Evolutionary conservation across 2,329 filamentous ascomycete species (phyloP), one percentile per base, ranked within the genome.

Genomic region (Aspergillus sp.): DNA sequence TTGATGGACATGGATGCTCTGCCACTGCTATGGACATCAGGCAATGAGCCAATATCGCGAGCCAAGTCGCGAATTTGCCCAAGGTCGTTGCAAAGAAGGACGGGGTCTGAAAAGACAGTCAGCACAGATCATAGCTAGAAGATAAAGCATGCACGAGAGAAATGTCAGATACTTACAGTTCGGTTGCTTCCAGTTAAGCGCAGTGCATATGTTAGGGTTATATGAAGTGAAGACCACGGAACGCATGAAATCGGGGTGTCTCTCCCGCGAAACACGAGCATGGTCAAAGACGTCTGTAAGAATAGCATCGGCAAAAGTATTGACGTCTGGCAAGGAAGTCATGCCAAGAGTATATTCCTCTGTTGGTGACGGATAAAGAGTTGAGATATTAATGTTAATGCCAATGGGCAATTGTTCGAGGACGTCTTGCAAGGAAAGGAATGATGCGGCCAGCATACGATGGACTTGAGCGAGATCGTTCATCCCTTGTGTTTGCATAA

Each of bases 151-250:
- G 25, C 25, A 1, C 25, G 33, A 37, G 33, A 37, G 7, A 19
- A 10, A 19, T 37, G 33, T 15, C 37, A 12, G 19, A n/a, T 12
- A 71, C 80, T 71, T 65, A 84, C 82, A 98, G 64, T 97, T 98
- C 2, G 93, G 93, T 68, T 98, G 93, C 69, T 98, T 98, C 93
- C 93, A 98, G 70, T 98, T 98, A 59, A 98, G 73, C 4, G 91
- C 90, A 13, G 88, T 94, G 70, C 93, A 98, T 17, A 97, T 81
- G 54, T 85, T 86, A 10, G 88, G 78, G 64, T 95, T 96, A 69
- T 91, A 95, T 19, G 89, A 95, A 60, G 88, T 94, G 66, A 98
- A 96, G 9, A 96, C 88, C 45, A 98, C 85, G 10, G 88, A 95
- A 37, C 90, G 79, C 57, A 93, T 84, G 13, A 84, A 81, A 47